phyloP scores from a whole-genome alignment of 2,329 filamentous ascomycete species.

The Lasiodiplodia gonubiensis region DNA sequence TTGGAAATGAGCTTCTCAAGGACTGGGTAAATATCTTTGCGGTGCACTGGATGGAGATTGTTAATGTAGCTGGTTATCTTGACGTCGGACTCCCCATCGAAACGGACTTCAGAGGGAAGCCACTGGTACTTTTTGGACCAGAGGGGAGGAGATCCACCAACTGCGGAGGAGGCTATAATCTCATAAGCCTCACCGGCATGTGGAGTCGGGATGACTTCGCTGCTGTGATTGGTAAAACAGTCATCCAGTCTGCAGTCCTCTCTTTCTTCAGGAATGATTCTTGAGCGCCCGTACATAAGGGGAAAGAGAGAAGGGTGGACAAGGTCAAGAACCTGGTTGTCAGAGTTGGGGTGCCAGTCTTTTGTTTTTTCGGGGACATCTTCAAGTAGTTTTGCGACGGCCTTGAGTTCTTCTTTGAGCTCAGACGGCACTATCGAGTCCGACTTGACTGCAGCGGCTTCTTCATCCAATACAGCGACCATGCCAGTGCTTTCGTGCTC shows the following conservation, averaged over 20 bases:
- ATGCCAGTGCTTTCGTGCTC: conserved; percentile 47
- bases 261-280: conserved; percentile 31
- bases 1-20: conserved; percentile 51
- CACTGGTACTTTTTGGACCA: conserved; percentile 50
- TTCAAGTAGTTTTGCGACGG: conserved; percentile 54
- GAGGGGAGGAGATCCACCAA: neutral
- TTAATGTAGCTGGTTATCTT: conserved; percentile 58
- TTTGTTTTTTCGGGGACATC: conserved; percentile 55
- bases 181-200: conserved; percentile 5
- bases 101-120: conserved; percentile 55
- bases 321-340: conserved; percentile 63
- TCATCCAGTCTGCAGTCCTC: conserved; percentile 29
- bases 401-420: conserved; percentile 50
- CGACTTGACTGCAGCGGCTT: conserved; percentile 58
- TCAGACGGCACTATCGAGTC: conserved; percentile 52
- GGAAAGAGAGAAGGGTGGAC: conserved; percentile 60
- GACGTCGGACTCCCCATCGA: conserved; percentile 41
- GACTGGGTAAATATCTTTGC: conserved; percentile 48
- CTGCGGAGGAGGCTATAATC: neutral
- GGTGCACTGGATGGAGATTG: conserved; percentile 54
- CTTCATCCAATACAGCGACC: conserved; percentile 53
- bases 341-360: conserved; percentile 67
- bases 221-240: conserved; percentile 28
- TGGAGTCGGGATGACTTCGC: conserved; percentile 26
- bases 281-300: conserved; percentile 34